These are phyloP conservation scores for Sporothrix curviconia DNA, from an alignment of 2,329 filamentous ascomycete genomes.

Conservation along the genomic window DNA sequence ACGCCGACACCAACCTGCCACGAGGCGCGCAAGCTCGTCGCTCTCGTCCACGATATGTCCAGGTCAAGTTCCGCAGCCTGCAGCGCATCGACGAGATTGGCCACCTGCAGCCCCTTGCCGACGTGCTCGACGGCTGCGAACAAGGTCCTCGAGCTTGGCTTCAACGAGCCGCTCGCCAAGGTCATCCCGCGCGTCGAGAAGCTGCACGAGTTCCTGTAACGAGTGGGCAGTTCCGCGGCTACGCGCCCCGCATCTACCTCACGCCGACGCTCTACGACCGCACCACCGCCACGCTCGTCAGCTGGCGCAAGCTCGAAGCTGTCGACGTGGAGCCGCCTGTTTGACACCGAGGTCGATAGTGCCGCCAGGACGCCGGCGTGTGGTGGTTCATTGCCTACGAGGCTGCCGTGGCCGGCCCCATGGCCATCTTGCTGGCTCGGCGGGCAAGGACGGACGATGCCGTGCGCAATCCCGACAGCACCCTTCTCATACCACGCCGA, in stretches of 20 bases:
- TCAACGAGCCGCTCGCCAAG: conserved; percentile 78
- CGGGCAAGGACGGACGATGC: conserved; percentile 41
- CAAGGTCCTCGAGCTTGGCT: conserved; percentile 65
- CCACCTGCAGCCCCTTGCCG: conserved; percentile 68
- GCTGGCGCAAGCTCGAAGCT: conserved; percentile 88
- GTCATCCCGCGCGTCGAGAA: conserved; percentile 83
- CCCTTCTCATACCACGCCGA: conserved; percentile 54
- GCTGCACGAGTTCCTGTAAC: conserved; percentile 75
- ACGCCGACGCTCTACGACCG: conserved; percentile 65
- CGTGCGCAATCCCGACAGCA: neutral
- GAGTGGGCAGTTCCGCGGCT: conserved; percentile 86
- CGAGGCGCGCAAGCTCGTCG: conserved; percentile 68
- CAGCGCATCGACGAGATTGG: conserved; percentile 58
- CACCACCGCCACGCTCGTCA: conserved; percentile 73
- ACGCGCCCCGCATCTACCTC: conserved; percentile 74
- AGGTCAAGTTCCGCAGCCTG: conserved; percentile 66
- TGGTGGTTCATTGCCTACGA: conserved; percentile 99
- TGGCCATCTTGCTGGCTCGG: conserved; percentile 49
- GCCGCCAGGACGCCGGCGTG: conserved; percentile 67
- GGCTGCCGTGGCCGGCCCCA: conserved; percentile 69
- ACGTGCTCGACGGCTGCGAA: conserved; percentile 71
- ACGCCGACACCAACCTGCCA: conserved; percentile 70
- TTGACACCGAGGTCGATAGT: conserved; percentile 76
- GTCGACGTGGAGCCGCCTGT: conserved; percentile 81
- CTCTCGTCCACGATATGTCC: conserved; percentile 62